Conservation (phyloP, 108 stramenopile species). For the Stephanodiscus minutulus region DNA sequence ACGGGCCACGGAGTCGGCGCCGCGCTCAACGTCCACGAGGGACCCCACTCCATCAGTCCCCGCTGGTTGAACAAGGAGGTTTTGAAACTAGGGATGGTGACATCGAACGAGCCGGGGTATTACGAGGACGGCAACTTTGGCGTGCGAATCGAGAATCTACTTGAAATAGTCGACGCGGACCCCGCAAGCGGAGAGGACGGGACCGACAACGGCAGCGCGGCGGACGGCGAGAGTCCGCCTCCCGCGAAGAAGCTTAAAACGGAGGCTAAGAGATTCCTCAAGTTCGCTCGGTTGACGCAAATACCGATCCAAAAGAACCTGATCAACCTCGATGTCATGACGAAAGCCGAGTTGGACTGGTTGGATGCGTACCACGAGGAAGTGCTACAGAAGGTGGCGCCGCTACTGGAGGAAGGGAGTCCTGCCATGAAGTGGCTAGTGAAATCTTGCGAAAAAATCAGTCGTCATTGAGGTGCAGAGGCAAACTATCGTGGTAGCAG, state of each 20-base stretch:
- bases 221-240: constrained; percentile 29
- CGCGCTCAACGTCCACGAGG: constrained; percentile 97
- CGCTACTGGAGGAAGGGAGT: constrained; percentile 69
- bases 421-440: constrained; percentile 79
- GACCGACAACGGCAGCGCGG: constrained; percentile 31
- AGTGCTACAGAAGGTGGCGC: constrained; percentile 76
- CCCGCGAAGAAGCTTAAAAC: constrained; percentile 37
- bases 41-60: constrained; percentile 83
- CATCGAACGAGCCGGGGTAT: constrained; percentile 98
- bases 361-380: constrained; percentile 84
- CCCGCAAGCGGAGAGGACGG: constrained; percentile 31
- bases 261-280: constrained; percentile 70
- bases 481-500: too few relatives aligned
- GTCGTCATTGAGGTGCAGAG: too few relatives aligned
- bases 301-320: constrained; percentile 91
- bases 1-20: constrained; percentile 99
- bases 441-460: constrained; percentile 77
- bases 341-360: constrained; percentile 80
- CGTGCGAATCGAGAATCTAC: constrained; percentile 93
- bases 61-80: constrained; percentile 73
- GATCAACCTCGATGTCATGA: constrained; percentile 76
- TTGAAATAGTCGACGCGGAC: constrained; percentile 69
- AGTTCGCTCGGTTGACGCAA: constrained; percentile 83
- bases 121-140: constrained; percentile 95
- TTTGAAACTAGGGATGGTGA: constrained; percentile 94